Evolutionary conservation across 2,329 filamentous ascomycete genomes (phyloP).

Genomic region (Sarocladium strictum): DNA sequence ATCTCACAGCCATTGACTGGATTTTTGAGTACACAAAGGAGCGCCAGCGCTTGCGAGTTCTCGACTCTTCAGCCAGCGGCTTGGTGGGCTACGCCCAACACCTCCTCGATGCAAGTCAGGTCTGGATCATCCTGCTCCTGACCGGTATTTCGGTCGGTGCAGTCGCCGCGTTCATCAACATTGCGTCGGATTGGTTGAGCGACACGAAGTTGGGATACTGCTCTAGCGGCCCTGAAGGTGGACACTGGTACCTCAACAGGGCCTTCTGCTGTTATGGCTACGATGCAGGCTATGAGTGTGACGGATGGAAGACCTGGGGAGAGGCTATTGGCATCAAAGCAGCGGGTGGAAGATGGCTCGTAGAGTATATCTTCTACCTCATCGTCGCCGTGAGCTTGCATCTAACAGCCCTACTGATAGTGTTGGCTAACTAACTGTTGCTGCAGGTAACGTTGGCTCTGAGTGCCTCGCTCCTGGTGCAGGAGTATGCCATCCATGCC

Average conservation of each 20-base stretch:
- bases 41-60: constrained; percentile 73
- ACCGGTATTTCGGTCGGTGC: constrained; percentile 80
- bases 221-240: constrained; percentile 65
- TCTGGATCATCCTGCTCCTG: constrained; percentile 83
- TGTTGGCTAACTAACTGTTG: constrained; percentile 14
- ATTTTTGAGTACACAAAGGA: constrained; percentile 99
- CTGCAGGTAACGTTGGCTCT: constrained; percentile 68
- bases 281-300: constrained; percentile 73
- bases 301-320: constrained; percentile 85
- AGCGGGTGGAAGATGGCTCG: constrained; percentile 65
- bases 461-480: constrained; percentile 72
- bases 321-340: constrained; percentile 62
- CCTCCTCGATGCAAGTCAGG: constrained; percentile 77
- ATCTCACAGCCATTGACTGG: constrained; percentile 98
- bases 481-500: constrained; percentile 78
- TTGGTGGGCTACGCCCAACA: constrained; percentile 67
- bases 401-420: neutral
- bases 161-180: constrained; percentile 83
- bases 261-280: constrained; percentile 92
- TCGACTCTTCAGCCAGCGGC: constrained; percentile 64
- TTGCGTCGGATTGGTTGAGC: constrained; percentile 87
- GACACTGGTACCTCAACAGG: constrained; percentile 85
- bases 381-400: constrained; percentile 63
- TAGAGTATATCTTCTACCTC: constrained; percentile 84
- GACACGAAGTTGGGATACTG: constrained; percentile 91